Conservation (phyloP, 345 rosid species). For the Arabis hirsuta region DNA sequence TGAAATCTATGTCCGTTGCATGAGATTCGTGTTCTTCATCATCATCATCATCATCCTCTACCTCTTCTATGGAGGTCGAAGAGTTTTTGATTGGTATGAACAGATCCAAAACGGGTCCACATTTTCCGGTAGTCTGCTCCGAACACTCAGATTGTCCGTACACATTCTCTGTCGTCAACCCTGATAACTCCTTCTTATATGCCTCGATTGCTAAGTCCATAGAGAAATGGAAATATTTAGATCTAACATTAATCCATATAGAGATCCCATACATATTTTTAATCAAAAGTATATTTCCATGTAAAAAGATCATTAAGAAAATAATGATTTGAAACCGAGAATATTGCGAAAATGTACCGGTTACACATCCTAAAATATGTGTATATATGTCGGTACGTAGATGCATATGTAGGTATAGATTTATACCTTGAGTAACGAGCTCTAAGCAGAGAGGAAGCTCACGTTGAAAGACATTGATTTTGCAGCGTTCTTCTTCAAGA, state of each 20-base stretch:
- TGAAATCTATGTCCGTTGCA: constrained; percentile 27
- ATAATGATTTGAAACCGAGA: too few relatives aligned
- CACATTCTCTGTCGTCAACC: constrained; percentile 51
- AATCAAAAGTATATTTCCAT: too few relatives aligned
- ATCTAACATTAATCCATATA: constrained; percentile 4
- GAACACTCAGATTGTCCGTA: constrained; percentile 82
- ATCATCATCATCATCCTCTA: constrained; percentile 46
- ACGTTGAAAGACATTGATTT: constrained; percentile 87
- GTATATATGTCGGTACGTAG: neutral
- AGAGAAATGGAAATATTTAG: neutral
- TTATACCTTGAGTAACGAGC: constrained; percentile 78
- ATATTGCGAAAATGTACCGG: too few relatives aligned
- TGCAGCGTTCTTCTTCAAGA: constrained; percentile 83
- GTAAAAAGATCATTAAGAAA: too few relatives aligned
- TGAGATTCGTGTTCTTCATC: constrained; percentile 51
- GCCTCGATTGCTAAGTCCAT: constrained; percentile 72
- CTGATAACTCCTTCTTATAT: constrained; percentile 73
- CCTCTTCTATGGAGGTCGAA: constrained; percentile 41
- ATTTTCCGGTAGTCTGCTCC: constrained; percentile 77
- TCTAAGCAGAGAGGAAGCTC: constrained; percentile 95
- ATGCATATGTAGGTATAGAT: constrained; percentile 12
- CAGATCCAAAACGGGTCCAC: constrained; percentile 68
- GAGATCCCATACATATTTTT: too few relatives aligned
- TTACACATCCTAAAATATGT: too few relatives aligned
- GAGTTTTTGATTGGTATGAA: constrained; percentile 75